Percentiles rank a stretch among this genome's conserved stretches.
Conservation (phyloP, 371 early-diverging fungal genomes). For the Amoeboaphelidium protococcarum region DNA sequence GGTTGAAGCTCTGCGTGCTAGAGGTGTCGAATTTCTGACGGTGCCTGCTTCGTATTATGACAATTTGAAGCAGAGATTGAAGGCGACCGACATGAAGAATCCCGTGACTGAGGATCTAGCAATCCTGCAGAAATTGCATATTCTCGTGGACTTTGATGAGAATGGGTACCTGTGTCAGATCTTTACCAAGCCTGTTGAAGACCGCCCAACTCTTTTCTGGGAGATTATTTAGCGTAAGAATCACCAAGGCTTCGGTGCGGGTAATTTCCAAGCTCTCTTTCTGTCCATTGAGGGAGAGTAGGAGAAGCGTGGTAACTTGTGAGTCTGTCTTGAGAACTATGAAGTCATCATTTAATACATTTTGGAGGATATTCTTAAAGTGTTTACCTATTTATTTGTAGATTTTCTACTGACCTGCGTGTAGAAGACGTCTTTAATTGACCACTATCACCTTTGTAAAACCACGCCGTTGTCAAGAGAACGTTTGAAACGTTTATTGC, state of each 20-base stretch:
- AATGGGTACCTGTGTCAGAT: constrained; percentile 84
- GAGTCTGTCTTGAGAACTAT: not conserved
- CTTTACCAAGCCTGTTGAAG: constrained; percentile 62
- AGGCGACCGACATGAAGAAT: constrained; percentile 24
- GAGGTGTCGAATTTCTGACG: constrained; percentile 70
- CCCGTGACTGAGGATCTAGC: constrained; percentile 59
- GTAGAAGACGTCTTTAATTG: no score
- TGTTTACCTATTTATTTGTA: no score
- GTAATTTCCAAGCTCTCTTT: constrained; percentile 90
- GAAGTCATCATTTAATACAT: no score
- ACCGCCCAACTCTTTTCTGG: constrained; percentile 81
- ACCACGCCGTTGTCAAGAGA: no score
- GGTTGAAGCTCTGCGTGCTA: constrained; percentile 42
- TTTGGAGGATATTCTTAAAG: no score
- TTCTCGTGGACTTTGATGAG: constrained; percentile 86
- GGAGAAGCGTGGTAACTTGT: constrained; percentile 57
- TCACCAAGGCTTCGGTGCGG: constrained; percentile 88
- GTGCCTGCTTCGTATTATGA: constrained; percentile 78
- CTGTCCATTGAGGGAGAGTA: constrained; percentile 85
- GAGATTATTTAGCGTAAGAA: constrained; percentile 88
- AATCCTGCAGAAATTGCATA: constrained; percentile 46
- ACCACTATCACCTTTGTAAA: no score
- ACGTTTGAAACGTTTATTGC: no score
- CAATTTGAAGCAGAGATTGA: constrained; percentile 37
- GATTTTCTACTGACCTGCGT: no score